Base-by-base conservation (phyloP, 805 yeast genomes). In the Saccharomyces mikatae region DNA sequence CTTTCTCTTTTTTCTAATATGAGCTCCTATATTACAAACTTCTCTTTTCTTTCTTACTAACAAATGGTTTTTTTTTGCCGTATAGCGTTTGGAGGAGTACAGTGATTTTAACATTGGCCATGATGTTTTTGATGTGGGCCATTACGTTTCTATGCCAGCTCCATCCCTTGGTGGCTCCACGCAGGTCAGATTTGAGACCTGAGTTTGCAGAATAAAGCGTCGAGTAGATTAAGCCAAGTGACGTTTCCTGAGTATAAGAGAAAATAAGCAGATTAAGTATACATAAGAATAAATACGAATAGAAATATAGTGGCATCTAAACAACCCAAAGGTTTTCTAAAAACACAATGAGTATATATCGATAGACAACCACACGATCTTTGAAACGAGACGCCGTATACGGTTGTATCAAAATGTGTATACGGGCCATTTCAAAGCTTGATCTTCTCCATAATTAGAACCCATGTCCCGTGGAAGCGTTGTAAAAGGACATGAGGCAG, bases 41-140 rank as follows among this genome's bases (percentile, higher is more conserved):
- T 46, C 47, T 8, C 24, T 29, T 27, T 17, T 31, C 6, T 31
- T 46, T 59, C 53, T 22, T 54, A 44, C 48, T 50, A 48, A 52
- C 52, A 50, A 36, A 24, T 10, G 46, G 56, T 55, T 24, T 48
- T 30, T 47, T 30, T 51, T 36, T 30, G 21, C 49, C 24, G 24
- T 8, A 17, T 9, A 78, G 82, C 47, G 85, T 81, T 52, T 81
- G 89, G 89, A 79, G 90, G 73, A 82, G 87, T 60, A 83, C 89
- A 24, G 83, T 71, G 46, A 81, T 84, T 50, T 75, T 87, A 58
- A 79, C 88, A 8, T 69, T 87, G 61, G 79, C 89, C 24, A 84
- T 87, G 91, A 84, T 87, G 74, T 87, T 79, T 69, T 75, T 87
- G 66, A 84, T 87, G 91, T 87, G 95, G 95, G 97, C 97, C 31